Base-by-base conservation (phyloP, 257 asterid genomes). In the Solanum medicagineum region DNA sequence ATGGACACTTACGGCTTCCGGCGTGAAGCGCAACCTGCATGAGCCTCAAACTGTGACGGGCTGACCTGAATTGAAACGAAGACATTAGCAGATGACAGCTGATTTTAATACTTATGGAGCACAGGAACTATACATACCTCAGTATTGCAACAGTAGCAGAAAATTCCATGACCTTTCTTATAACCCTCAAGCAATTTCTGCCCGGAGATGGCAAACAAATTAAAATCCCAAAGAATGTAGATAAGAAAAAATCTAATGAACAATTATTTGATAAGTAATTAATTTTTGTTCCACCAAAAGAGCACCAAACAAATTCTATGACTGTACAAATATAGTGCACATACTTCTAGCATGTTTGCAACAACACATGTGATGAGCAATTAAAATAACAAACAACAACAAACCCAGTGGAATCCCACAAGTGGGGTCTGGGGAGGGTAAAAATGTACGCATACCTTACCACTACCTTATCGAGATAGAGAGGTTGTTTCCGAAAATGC, bases 1-100 rank as follows among this genome's bases (percentile, higher is more conserved):
- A 49, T 10, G 10, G 51, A 68, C 17, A 91, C 98, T 92, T 88
- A 95, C 99, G 98, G 99, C 90, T 95, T 97, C 81, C 98, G 92
- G 29, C 97, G 97, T 22, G 98, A 90, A 87, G 94, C 90, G 85
- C 86, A 92, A 83, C 98, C 99, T 81, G 99, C 99, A 95, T 95
- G 99, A 62, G 91, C 92, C 93, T 97, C 99, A 89, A 97, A 97
- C 86, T 86, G 91, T 10, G 99, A 97, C 40, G 99, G 96, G 85
- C 98, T 97, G 86, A 97, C 97, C 98, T 97, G 91, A 60, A 81
- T 44, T 42, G 77, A 66, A 42, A 71, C 44, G 8, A 77, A 17
- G 47, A 24, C 44, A 16, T 77, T 77, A 77, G 63, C 63, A 77
- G 16, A 77, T 24, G 47, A 77, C n/a, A 26, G 63, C 83, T 49